Percentiles rank a stretch among this genome's conserved stretches.
phyloP scores from a whole-genome alignment of 192 early-diverging fungal species.

The Coemansia sp. region DNA sequence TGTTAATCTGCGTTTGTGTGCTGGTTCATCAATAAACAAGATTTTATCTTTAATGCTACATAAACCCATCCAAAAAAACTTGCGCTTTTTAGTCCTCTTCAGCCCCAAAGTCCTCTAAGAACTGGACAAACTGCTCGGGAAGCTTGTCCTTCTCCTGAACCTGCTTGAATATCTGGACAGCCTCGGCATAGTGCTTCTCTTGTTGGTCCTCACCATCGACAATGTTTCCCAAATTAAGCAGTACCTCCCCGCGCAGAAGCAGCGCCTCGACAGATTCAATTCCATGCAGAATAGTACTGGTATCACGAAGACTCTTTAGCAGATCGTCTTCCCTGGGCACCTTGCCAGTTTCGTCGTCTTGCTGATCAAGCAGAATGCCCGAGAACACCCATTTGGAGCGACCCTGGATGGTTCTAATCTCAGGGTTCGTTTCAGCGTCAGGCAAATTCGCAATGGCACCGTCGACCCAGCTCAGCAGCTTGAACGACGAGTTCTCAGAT shows the following conservation, averaged over 20 bases:
- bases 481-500: not conserved
- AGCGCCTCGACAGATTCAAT: constrained; percentile 14
- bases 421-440: not conserved
- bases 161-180: constrained; percentile 26
- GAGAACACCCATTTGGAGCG: constrained; percentile 33
- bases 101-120: constrained; percentile 46
- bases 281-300: constrained; percentile 13
- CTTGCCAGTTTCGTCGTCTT: constrained; percentile 14
- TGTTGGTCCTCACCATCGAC: constrained; percentile 26
- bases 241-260: constrained; percentile 39
- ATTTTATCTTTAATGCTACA: too few species aligned
- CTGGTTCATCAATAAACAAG: too few species aligned
- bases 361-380: constrained; percentile 19
- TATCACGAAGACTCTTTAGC: constrained; percentile 16
- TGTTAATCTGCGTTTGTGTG: too few species aligned
- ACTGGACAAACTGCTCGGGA: constrained; percentile 44
- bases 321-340: constrained; percentile 8
- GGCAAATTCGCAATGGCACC: constrained; percentile 5
- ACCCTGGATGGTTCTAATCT: constrained; percentile 12
- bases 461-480: constrained; percentile 30
- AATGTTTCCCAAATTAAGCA: constrained; percentile 46
- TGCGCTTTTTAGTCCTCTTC: constrained; percentile 11
- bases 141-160: constrained; percentile 28
- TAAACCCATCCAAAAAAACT: not conserved
- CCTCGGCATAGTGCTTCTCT: constrained; percentile 30